phyloP scores from a whole-genome alignment of 1,284 basidiomycete genomes.

The Prillingera fragicola region DNA sequence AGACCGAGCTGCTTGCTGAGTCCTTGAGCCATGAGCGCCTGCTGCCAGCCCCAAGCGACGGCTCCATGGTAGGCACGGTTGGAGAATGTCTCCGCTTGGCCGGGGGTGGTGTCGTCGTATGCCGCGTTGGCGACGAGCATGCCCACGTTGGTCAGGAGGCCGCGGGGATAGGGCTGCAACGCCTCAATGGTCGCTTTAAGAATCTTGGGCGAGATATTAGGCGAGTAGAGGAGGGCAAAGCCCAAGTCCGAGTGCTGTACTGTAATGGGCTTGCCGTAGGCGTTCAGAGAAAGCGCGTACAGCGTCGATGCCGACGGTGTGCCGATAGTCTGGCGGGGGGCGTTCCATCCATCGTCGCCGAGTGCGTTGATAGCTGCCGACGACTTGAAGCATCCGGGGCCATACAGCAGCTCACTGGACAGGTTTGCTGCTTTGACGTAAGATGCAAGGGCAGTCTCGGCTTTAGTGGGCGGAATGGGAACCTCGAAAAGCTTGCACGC shows the following conservation, averaged over 20 bases:
- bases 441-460: constrained; percentile 44
- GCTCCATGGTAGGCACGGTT: constrained; percentile 51
- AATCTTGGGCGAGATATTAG: constrained; percentile 37
- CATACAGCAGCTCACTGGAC: constrained; percentile 35
- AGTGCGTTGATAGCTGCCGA: not conserved
- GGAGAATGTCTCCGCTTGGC: constrained; percentile 39
- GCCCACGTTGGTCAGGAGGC: constrained; percentile 23
- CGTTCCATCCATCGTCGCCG: constrained; percentile 10
- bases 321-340: constrained; percentile 14
- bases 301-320: constrained; percentile 26
- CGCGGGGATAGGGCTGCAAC: constrained; percentile 50
- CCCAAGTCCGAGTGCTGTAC: constrained; percentile 49
- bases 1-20: constrained; percentile 47
- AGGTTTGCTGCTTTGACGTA: constrained; percentile 50
- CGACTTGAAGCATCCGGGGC: constrained; percentile 22
- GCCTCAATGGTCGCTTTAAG: constrained; percentile 47
- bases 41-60: constrained; percentile 51
- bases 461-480: constrained; percentile 36
- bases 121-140: constrained; percentile 52
- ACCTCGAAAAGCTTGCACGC: constrained; percentile 51
- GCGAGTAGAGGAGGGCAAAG: constrained; percentile 48
- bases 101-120: constrained; percentile 48
- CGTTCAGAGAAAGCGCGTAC: constrained; percentile 46
- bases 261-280: constrained; percentile 38
- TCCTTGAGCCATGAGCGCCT: constrained; percentile 51